Conservation (phyloP, 2,329 filamentous ascomycete species). For the Amauroascus niger region DNA sequence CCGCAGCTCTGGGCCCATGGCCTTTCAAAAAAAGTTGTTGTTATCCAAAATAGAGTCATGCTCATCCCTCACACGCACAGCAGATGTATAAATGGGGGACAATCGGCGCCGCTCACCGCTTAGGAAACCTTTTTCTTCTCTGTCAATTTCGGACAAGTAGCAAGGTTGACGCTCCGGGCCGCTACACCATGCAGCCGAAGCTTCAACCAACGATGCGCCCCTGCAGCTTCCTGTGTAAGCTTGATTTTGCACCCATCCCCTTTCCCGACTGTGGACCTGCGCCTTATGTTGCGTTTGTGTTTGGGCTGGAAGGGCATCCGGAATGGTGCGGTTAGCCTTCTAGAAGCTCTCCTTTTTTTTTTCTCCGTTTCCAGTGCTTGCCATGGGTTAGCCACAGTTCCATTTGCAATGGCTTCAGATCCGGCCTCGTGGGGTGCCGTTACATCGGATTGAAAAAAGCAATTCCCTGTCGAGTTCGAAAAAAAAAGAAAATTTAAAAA, state of each 20-base stretch:
- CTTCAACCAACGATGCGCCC: constrained; percentile 2
- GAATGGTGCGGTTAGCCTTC: constrained; percentile 5
- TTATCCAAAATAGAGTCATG: not conserved
- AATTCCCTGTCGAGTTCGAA: not conserved
- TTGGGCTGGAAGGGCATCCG: not conserved
- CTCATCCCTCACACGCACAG: not conserved
- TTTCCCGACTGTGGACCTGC: not conserved
- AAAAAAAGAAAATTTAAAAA: not conserved
- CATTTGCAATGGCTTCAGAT: constrained; percentile 4
- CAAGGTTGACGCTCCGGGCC: not conserved
- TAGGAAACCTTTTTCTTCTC: not conserved
- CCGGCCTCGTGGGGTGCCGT: constrained; percentile 1
- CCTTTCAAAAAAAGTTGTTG: not conserved
- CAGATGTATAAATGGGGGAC: not conserved
- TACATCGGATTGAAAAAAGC: constrained; percentile 5
- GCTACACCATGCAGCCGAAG: constrained; percentile 3
- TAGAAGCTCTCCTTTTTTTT: constrained; percentile 1
- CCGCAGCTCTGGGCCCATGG: not conserved
- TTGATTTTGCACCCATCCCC: not conserved
- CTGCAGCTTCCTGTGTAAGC: constrained; percentile 4
- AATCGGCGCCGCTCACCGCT: not conserved
- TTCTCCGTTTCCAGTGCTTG: not conserved
- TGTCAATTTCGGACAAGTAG: not conserved
- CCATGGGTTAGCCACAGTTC: not conserved
- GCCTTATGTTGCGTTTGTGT: constrained; percentile 7